Conservation (phyloP, 1,284 basidiomycete genomes). For the Cutaneotrichosporon sp. region DNA sequence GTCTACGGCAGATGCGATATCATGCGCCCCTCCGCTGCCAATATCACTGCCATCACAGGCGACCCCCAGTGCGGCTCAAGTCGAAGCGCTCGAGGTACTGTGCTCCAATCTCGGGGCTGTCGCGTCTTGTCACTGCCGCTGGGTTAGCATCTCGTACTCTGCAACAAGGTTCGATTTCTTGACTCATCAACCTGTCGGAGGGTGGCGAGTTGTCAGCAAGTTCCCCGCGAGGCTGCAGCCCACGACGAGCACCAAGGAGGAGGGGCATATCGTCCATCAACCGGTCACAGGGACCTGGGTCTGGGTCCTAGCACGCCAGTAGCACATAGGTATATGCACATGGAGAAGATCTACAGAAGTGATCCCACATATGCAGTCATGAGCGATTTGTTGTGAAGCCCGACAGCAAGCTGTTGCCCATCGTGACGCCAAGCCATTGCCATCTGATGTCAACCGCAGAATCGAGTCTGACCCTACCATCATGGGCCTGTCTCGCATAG, state of each 20-base stretch:
- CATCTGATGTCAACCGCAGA: slow-evolving; percentile 22
- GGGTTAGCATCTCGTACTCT: slow-evolving; percentile 47
- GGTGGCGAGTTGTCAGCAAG: slow-evolving; percentile 13
- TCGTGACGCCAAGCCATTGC: slow-evolving; percentile 47
- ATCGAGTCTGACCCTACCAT: slow-evolving; percentile 31
- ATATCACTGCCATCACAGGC: background rate
- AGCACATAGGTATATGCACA: background rate
- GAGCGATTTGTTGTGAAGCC: slow-evolving; percentile 41
- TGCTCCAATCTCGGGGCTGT: slow-evolving; percentile 31
- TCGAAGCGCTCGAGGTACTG: slow-evolving; percentile 32
- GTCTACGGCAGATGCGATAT: slow-evolving; percentile 50
- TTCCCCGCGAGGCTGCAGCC: background rate
- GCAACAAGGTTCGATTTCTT: slow-evolving; percentile 35
- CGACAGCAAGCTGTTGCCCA: slow-evolving; percentile 44
- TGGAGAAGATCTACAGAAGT: slow-evolving; percentile 13
- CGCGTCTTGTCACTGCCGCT: slow-evolving; percentile 26
- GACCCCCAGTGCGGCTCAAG: background rate
- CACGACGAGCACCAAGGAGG: background rate
- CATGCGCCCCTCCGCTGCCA: slow-evolving; percentile 31
- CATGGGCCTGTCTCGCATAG: slow-evolving; percentile 37
- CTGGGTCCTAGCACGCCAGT: slow-evolving; percentile 12
- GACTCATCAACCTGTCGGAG: background rate
- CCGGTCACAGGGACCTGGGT: slow-evolving; percentile 22
- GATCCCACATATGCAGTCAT: slow-evolving; percentile 37
- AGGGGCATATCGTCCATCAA: slow-evolving; percentile 13